These are phyloP conservation scores for Botrytis cinerea DNA, from an alignment of 2,329 filamentous ascomycete genomes.

Conservation along the genomic window DNA sequence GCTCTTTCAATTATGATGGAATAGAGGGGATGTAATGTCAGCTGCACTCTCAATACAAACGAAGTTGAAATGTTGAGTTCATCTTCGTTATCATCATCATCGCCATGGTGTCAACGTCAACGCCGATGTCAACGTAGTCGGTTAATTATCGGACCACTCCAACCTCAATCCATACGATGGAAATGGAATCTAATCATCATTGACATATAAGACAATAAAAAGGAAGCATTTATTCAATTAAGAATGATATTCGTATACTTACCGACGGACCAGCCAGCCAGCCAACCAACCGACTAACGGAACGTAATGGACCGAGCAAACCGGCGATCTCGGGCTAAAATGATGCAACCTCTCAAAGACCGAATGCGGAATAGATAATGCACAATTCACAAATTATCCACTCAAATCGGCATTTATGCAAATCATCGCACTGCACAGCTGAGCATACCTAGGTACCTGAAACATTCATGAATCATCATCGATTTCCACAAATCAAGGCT, in stretches of 20 bases:
- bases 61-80: too few relatives aligned
- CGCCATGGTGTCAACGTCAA: neutral
- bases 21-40: too few relatives aligned
- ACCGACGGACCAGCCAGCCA: neutral
- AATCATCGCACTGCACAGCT: neutral
- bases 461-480: neutral
- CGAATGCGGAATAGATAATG: neutral
- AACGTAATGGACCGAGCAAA: neutral
- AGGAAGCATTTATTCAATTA: neutral
- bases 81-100: neutral
- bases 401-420: neutral
- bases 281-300: neutral
- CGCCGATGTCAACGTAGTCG: neutral
- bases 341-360: neutral
- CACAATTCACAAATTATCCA: neutral
- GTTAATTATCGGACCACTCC: neutral
- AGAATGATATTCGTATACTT: neutral
- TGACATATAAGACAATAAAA: neutral
- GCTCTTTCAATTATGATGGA: too few relatives aligned
- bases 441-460: neutral
- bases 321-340: neutral
- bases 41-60: too few relatives aligned
- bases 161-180: neutral
- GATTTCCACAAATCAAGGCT: neutral
- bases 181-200: neutral